A percentile compares a stretch with the other conserved stretches of the same genome.
Evolutionary conservation across 2,329 filamentous ascomycete species (phyloP).

Genomic region (Xylariaceae sp.): DNA sequence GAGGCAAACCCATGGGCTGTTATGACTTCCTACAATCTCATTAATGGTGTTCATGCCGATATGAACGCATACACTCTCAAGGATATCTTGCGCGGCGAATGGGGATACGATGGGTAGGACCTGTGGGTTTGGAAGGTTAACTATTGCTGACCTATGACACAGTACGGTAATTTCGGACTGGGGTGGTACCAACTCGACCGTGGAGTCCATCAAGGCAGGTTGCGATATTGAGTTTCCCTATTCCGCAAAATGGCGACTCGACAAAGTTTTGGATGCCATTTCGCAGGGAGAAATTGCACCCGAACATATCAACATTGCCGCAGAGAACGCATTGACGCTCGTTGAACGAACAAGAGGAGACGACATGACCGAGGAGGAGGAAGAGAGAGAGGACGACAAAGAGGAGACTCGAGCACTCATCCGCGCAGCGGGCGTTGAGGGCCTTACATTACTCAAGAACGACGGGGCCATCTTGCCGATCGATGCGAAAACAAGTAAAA

Average conservation of each 20-base stretch:
- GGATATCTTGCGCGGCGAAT: slow-evolving; percentile 56
- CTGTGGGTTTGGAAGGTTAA: background rate
- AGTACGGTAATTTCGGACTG: slow-evolving; percentile 57
- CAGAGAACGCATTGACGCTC: slow-evolving; percentile 56
- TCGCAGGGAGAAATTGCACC: slow-evolving; percentile 44
- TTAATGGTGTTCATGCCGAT: slow-evolving; percentile 61
- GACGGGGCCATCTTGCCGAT: slow-evolving; percentile 57
- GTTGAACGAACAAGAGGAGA: slow-evolving; percentile 59
- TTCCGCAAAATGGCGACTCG: slow-evolving; percentile 52
- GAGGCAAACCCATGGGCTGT: slow-evolving; percentile 67
- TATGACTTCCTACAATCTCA: slow-evolving; percentile 65
- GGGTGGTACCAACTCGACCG: slow-evolving; percentile 54
- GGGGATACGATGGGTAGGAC: slow-evolving; percentile 56
- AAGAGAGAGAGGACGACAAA: slow-evolving; percentile 54
- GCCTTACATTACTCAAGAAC: slow-evolving; percentile 62
- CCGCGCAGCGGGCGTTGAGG: slow-evolving; percentile 57
- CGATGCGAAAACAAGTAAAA: slow-evolving; percentile 48
- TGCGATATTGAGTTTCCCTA: slow-evolving; percentile 58
- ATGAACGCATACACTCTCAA: slow-evolving; percentile 53
- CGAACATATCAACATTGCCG: slow-evolving; percentile 53
- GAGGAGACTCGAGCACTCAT: slow-evolving; percentile 58
- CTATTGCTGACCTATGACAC: slow-evolving; percentile 17
- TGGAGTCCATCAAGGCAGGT: slow-evolving; percentile 52
- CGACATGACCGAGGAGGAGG: slow-evolving; percentile 53
- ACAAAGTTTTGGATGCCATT: slow-evolving; percentile 53